These are phyloP conservation scores for Spergularia bocconei DNA, from an alignment of 148 eudicot genomes.

Conservation along the genomic window DNA sequence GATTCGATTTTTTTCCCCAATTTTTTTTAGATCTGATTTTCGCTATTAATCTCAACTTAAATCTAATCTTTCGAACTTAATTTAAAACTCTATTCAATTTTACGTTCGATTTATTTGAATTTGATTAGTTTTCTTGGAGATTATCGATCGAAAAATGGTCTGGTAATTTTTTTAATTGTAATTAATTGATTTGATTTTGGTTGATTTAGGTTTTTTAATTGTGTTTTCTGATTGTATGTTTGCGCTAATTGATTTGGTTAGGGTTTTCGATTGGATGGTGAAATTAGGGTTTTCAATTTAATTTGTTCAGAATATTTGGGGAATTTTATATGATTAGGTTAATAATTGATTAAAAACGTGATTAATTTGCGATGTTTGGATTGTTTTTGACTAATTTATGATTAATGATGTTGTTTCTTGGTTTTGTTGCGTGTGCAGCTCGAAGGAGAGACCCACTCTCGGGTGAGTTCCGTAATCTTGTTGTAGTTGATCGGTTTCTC, in stretches of 20 bases:
- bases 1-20: too few species aligned
- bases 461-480: constrained; percentile 50
- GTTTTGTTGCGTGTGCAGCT: constrained; percentile 53
- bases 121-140: not conserved
- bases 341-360: not conserved
- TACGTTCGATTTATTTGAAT: not conserved
- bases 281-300: constrained; percentile 1
- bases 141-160: constrained; percentile 8
- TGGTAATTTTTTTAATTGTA: not conserved
- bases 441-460: constrained; percentile 98
- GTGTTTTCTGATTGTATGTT: not conserved
- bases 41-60: too few species aligned
- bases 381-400: not conserved
- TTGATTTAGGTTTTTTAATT: not conserved
- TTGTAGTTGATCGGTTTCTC: too few species aligned
- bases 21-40: constrained; percentile 22
- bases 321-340: not conserved
- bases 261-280: constrained; percentile 20
- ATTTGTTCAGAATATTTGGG: not conserved
- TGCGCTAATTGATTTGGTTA: not conserved
- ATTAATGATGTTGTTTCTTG: constrained; percentile 3
- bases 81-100: constrained; percentile 16
- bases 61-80: not conserved
- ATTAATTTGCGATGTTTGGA: not conserved
- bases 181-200: not conserved